These are phyloP conservation scores for Beauveria bassiana DNA, from an alignment of 2,329 filamentous ascomycete species.

Conservation along the genomic window DNA sequence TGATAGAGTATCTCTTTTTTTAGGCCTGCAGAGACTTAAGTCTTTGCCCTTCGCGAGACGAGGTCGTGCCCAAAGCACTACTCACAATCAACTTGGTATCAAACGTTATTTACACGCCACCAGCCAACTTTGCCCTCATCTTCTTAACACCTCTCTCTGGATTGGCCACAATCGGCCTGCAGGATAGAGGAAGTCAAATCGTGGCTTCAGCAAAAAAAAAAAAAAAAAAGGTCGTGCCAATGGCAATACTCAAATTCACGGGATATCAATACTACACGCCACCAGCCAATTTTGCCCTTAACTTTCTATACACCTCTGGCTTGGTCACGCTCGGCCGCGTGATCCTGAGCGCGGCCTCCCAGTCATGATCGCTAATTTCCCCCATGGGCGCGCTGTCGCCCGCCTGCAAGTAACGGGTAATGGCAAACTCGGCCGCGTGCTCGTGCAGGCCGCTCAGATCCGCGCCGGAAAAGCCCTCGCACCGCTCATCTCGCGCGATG, in stretches of 20 bases:
- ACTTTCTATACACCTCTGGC: conserved; percentile 33
- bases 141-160: no score
- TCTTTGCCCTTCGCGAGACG: no score
- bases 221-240: neutral
- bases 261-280: neutral
- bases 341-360: conserved; percentile 42
- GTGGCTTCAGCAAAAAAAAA: no score
- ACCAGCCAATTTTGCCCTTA: conserved; percentile 24
- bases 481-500: conserved; percentile 60
- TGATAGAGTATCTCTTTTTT: no score
- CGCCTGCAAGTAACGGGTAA: conserved; percentile 29
- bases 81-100: no score
- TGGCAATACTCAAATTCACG: neutral
- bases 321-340: conserved; percentile 44
- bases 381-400: conserved; percentile 13
- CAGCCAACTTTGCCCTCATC: no score
- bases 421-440: conserved; percentile 45
- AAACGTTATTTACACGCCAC: no score
- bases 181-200: no score
- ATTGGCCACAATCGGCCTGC: no score
- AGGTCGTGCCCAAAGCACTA: no score
- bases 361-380: conserved; percentile 35
- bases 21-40: no score
- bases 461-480: conserved; percentile 68
- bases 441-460: conserved; percentile 43